These are phyloP conservation scores for Luvunga scandens DNA, from an alignment of 345 rosid species.

Conservation along the genomic window DNA sequence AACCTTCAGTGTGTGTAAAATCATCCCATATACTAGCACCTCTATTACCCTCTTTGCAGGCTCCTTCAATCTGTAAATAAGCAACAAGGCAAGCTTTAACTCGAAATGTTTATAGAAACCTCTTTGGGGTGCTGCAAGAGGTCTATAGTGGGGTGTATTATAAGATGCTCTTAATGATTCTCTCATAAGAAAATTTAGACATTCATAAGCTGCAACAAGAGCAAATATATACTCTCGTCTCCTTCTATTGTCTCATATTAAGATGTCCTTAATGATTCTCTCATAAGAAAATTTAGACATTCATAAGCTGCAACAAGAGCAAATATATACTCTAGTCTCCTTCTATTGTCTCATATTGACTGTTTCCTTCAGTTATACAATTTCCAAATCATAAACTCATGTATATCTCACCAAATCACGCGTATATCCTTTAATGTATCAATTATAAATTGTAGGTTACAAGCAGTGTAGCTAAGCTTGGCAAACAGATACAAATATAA, in stretches of 20 bases:
- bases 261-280: neutral
- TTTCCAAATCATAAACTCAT: neutral
- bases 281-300: neutral
- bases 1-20: constrained; percentile 67
- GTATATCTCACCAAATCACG: neutral
- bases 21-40: constrained; percentile 90
- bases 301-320: neutral
- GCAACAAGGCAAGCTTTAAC: neutral
- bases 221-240: neutral
- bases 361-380: neutral
- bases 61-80: constrained; percentile 83
- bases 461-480: neutral
- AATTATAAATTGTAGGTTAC: neutral
- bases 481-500: neutral
- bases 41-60: constrained; percentile 62
- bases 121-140: neutral
- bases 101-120: neutral
- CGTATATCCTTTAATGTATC: neutral
- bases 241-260: neutral
- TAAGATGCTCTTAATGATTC: neutral
- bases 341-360: neutral
- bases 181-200: neutral
- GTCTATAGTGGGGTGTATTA: neutral
- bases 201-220: neutral
- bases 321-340: neutral